Evolutionary conservation across 306 rosid genomes (phyloP), one percentile per base, ranked within the genome.

Genomic region (Cucurbita moschata): DNA sequence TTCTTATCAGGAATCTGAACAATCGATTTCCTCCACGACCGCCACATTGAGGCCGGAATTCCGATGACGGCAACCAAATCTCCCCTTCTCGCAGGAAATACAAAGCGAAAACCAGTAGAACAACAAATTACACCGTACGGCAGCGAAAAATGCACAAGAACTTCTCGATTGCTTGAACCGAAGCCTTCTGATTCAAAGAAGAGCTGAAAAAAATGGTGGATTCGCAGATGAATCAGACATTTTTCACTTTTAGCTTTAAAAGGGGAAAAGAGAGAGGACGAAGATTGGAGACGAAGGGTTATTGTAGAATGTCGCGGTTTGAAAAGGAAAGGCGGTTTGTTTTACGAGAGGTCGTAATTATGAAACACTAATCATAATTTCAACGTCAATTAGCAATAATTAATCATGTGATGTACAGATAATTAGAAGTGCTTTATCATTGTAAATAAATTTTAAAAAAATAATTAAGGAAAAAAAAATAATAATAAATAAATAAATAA

Each of bases 21-120:
- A 73, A 96, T 80, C 74, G 88, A 84, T 86, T 88, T 90, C 68
- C 82, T 71, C 97, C 92, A 84, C 83, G 92, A 83, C 82, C 82
- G 88, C 96, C 89, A 94, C 98, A 94, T 94, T 85, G 92, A 77
- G 81, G 83, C 82, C 76, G 53, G 61, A 74, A 59, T 76, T 68
- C 30, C 39, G 40, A 73, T 63, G 23, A 39, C 55, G 49, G 26
- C 65, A 30, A 37, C 60, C 18, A 35, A 64, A 14, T 21, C 26
- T 26, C 14, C 71, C 8, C 9, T 42, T 18, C 9, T 5, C n/a
- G 39, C 54, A 54, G 72, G 72, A 21, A 44, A 44, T 42, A 54
- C 12, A 6, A 66, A 67, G 11, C 6, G 11, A 15, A 55, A 15
- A 53, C 63, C 43, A 23, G 1, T n/a, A 50, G 3, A 58, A 11